Percentiles rank a stretch among this genome's conserved stretches.
Evolutionary conservation across 805 yeast genomes (phyloP).

Genomic region (Allodekkera sacchari): DNA sequence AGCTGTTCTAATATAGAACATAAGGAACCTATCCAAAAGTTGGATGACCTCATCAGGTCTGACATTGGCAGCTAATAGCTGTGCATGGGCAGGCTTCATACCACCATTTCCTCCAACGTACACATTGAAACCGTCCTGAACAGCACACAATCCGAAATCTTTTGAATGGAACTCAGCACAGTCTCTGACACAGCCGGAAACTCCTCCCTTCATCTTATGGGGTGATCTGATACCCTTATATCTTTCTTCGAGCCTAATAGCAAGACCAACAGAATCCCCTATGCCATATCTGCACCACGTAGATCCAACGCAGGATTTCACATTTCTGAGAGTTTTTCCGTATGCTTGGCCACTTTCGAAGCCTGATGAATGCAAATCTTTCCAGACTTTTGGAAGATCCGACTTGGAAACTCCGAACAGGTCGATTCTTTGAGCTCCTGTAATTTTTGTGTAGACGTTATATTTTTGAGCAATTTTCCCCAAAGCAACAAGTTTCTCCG

Average conservation of each 20-base stretch:
- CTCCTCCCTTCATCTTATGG: slow-evolving; percentile 31
- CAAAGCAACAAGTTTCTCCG: slow-evolving; percentile 27
- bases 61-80: slow-evolving; percentile 24
- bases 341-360: slow-evolving; percentile 32
- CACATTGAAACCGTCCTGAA: slow-evolving; percentile 28
- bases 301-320: slow-evolving; percentile 31
- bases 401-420: slow-evolving; percentile 27
- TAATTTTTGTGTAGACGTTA: slow-evolving; percentile 28
- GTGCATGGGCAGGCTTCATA: slow-evolving; percentile 32
- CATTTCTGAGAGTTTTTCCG: slow-evolving; percentile 29
- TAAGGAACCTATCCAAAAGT: slow-evolving; percentile 27
- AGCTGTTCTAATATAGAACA: slow-evolving; percentile 31
- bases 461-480: slow-evolving; percentile 26
- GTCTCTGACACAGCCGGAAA: slow-evolving; percentile 30
- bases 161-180: slow-evolving; percentile 31
- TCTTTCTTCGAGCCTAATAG: slow-evolving; percentile 28
- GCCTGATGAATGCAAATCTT: slow-evolving; percentile 23
- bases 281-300: slow-evolving; percentile 32
- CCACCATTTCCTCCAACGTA: slow-evolving; percentile 33
- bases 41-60: slow-evolving; percentile 30
- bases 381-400: slow-evolving; percentile 26
- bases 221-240: slow-evolving; percentile 30
- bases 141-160: slow-evolving; percentile 31
- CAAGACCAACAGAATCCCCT: slow-evolving; percentile 32
- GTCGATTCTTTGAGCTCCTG: slow-evolving; percentile 30